Conservation (phyloP, 2,329 filamentous ascomycete species). For the Cytospora piceae region DNA sequence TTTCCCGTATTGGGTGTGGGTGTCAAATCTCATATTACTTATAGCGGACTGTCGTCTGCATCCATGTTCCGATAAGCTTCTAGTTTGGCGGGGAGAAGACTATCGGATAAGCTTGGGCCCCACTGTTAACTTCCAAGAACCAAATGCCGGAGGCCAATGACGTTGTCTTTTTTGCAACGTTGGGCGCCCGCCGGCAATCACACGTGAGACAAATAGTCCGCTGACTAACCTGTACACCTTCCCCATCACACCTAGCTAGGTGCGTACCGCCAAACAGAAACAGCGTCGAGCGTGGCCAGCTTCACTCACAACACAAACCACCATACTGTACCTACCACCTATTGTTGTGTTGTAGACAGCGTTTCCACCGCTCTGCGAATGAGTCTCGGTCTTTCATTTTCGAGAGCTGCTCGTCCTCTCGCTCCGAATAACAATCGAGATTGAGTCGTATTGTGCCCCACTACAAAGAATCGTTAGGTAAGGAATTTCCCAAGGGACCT, state of each 20-base stretch:
- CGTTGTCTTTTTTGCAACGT: neutral
- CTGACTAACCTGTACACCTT: constrained; percentile 1
- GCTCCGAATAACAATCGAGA: constrained; percentile 23
- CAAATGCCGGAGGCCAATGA: neutral
- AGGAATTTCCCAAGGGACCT: constrained; percentile 19
- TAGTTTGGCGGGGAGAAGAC: neutral
- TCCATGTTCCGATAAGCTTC: neutral
- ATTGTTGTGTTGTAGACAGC: neutral
- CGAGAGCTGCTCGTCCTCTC: constrained; percentile 4
- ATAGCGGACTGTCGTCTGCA: neutral
- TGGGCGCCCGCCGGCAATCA: neutral
- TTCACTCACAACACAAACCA: neutral
- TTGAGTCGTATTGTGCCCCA: constrained; percentile 19
- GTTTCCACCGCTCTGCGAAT: neutral
- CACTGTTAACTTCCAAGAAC: neutral
- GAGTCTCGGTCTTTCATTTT: constrained; percentile 6
- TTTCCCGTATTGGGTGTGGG: neutral
- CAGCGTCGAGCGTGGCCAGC: neutral
- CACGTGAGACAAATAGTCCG: neutral
- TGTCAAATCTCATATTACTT: neutral
- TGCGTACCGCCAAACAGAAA: neutral
- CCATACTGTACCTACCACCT: neutral
- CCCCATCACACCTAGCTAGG: neutral
- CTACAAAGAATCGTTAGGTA: constrained; percentile 7
- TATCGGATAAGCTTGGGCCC: neutral